Percentiles rank a stretch among this genome's conserved stretches.
Conservation (phyloP, 2,329 filamentous ascomycete genomes). For the Curvularia sp. region DNA sequence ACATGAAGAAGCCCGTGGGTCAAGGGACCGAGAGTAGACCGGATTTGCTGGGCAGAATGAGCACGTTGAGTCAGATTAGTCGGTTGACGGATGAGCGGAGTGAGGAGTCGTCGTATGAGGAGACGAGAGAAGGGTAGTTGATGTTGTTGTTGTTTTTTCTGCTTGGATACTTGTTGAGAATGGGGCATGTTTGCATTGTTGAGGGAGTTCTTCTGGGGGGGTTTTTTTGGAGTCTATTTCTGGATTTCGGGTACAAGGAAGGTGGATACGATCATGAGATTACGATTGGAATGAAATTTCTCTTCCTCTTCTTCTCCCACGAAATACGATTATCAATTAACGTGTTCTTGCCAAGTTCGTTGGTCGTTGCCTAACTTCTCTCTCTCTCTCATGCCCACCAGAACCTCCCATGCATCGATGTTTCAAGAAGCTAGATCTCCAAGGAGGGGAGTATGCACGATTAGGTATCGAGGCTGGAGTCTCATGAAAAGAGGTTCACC, state of each 20-base stretch:
- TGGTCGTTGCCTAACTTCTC: too few relatives aligned
- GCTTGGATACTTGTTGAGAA: not conserved
- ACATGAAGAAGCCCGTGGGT: slow-evolving; percentile 6
- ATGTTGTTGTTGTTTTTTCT: not conserved
- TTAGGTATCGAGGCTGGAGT: too few relatives aligned
- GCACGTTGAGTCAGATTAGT: slow-evolving; percentile 63
- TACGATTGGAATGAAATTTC: too few relatives aligned
- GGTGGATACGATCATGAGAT: too few relatives aligned
- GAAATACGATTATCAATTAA: too few relatives aligned
- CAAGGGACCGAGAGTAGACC: slow-evolving; percentile 34
- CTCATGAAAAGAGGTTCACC: too few relatives aligned
- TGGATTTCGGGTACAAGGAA: not conserved
- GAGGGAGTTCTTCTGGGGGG: not conserved
- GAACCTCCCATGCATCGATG: too few relatives aligned
- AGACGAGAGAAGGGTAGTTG: not conserved
- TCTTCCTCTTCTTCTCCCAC: too few relatives aligned
- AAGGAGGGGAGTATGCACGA: too few relatives aligned
- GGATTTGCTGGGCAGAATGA: slow-evolving; percentile 50
- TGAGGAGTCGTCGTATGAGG: slow-evolving; percentile 6
- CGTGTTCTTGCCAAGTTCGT: too few relatives aligned
- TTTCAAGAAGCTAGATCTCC: too few relatives aligned
- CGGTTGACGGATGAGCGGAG: slow-evolving; percentile 56
- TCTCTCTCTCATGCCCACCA: too few relatives aligned
- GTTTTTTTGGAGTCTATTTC: not conserved
- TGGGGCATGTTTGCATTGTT: not conserved